Conservation (phyloP, 208 protist genomes). For the Angomonas ambiguus region DNA sequence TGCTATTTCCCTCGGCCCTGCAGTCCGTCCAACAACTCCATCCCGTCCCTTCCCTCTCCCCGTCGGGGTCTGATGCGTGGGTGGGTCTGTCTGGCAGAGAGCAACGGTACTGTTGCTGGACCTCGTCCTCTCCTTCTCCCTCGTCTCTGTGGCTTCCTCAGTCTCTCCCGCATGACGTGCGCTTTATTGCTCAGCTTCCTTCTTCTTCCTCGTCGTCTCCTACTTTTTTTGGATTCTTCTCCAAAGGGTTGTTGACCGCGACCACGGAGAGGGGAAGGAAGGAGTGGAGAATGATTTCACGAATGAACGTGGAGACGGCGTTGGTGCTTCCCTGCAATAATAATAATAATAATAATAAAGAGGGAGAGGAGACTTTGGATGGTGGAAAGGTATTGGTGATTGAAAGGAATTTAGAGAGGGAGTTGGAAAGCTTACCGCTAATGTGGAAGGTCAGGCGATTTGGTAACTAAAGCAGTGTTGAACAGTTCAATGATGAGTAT, state of each 20-base stretch:
- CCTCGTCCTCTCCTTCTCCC: no score
- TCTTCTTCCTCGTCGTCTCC: no score
- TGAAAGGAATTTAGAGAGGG: slow-evolving; percentile 80
- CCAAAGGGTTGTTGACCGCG: slow-evolving; percentile 58
- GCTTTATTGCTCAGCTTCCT: no score
- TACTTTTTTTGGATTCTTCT: slow-evolving; percentile 56
- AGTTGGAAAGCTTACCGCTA: slow-evolving; percentile 71
- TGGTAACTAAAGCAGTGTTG: slow-evolving; percentile 55
- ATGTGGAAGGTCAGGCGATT: slow-evolving; percentile 90
- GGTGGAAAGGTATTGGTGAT: slow-evolving; percentile 67
- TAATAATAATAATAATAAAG: slow-evolving; percentile 8
- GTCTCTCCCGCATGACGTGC: slow-evolving; percentile 41
- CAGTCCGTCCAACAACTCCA: no score
- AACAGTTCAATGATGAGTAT: slow-evolving; percentile 9
- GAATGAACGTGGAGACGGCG: slow-evolving; percentile 61
- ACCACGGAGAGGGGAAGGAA: slow-evolving; percentile 5
- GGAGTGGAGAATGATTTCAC: slow-evolving; percentile 67
- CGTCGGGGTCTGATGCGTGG: no score
- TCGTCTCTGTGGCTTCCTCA: slow-evolving; percentile 9
- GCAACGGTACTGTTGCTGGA: no score
- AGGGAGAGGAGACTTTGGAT: no score
- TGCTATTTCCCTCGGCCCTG: no score
- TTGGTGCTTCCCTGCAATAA: slow-evolving; percentile 42
- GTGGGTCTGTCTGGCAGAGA: no score
- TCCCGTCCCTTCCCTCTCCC: no score